Evolutionary conservation across 2,329 filamentous ascomycete genomes (phyloP).

Genomic region (Byssoonygena ceratinophila): DNA sequence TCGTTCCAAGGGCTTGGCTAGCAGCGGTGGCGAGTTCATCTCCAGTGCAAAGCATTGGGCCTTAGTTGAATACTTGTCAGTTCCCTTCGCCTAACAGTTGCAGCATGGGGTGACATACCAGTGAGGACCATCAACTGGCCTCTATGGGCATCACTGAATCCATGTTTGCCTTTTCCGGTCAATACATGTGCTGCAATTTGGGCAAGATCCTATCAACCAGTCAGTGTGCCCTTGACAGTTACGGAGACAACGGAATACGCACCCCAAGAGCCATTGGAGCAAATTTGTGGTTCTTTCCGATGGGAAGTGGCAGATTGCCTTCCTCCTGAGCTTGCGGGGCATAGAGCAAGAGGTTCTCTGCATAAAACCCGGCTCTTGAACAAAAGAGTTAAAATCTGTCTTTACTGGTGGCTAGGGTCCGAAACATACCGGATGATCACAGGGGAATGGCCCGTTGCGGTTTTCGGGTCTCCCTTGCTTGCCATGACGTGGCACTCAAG

Average conservation of each 20-base stretch:
- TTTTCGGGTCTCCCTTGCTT: slow-evolving; percentile 36
- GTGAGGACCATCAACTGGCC: slow-evolving; percentile 46
- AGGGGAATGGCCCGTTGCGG: slow-evolving; percentile 34
- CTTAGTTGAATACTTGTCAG: slow-evolving; percentile 20
- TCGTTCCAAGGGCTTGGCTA: slow-evolving; percentile 34
- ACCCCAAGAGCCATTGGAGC: slow-evolving; percentile 42
- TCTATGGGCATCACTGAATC: slow-evolving; percentile 43
- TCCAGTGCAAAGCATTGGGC: slow-evolving; percentile 40
- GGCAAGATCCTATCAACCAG: slow-evolving; percentile 35
- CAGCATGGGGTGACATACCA: slow-evolving; percentile 23
- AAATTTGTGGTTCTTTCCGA: slow-evolving; percentile 42
- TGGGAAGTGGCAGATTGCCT: slow-evolving; percentile 38
- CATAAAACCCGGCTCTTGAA: slow-evolving; percentile 41
- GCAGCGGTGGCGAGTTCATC: slow-evolving; percentile 40
- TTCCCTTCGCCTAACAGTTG: background rate
- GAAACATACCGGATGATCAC: slow-evolving; percentile 37
- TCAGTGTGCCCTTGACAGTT: background rate
- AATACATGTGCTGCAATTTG: slow-evolving; percentile 42
- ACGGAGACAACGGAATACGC: slow-evolving; percentile 15
- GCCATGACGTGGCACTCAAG: slow-evolving; percentile 38
- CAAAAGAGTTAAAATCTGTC: background rate
- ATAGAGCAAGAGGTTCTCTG: slow-evolving; percentile 44
- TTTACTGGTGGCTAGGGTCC: background rate
- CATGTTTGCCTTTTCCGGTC: slow-evolving; percentile 40
- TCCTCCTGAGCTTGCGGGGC: slow-evolving; percentile 38